A percentile compares a stretch with the other conserved stretches of the same genome.
Conservation (phyloP, 768 basidiomycete species). For the Pisolithus microcarpus region DNA sequence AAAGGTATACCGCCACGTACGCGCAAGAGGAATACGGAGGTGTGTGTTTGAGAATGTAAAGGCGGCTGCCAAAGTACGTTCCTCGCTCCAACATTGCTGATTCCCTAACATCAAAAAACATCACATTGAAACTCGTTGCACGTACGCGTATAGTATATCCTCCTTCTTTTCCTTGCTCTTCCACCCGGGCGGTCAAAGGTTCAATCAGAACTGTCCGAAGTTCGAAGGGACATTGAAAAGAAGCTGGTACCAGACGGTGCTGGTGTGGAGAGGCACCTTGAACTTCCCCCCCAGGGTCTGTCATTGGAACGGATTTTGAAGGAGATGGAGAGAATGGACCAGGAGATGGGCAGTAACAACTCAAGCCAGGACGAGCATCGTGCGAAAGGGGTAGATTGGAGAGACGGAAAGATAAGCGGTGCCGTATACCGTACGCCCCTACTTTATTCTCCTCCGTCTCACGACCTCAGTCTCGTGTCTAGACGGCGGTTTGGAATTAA, state of each 20-base stretch:
- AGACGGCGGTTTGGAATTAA: conserved; percentile 83
- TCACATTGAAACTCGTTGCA: background rate
- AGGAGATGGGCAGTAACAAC: conserved; percentile 31
- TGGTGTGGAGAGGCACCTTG: conserved; percentile 55
- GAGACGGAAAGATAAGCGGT: conserved; percentile 69
- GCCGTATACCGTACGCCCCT: conserved; percentile 71
- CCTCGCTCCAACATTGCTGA: background rate
- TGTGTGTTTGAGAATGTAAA: conserved; percentile 22
- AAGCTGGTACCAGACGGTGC: conserved; percentile 61
- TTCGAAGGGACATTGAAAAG: conserved; percentile 57
- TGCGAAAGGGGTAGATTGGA: conserved; percentile 41
- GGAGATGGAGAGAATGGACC: conserved; percentile 80
- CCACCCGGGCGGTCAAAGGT: conserved; percentile 58
- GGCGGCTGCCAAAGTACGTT: conserved; percentile 22
- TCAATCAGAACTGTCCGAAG: conserved; percentile 53
- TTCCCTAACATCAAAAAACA: background rate
- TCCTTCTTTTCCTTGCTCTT: conserved; percentile 44
- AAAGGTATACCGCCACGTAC: conserved; percentile 27
- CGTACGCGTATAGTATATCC: background rate
- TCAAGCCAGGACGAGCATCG: conserved; percentile 7
- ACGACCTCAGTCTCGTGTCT: background rate
- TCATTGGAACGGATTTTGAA: conserved; percentile 64
- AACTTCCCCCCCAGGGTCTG: conserved; percentile 59
- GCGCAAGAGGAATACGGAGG: conserved; percentile 29
- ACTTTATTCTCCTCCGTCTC: background rate